phyloP scores from a whole-genome alignment of 768 basidiomycete species.

The Mycena floridula region DNA sequence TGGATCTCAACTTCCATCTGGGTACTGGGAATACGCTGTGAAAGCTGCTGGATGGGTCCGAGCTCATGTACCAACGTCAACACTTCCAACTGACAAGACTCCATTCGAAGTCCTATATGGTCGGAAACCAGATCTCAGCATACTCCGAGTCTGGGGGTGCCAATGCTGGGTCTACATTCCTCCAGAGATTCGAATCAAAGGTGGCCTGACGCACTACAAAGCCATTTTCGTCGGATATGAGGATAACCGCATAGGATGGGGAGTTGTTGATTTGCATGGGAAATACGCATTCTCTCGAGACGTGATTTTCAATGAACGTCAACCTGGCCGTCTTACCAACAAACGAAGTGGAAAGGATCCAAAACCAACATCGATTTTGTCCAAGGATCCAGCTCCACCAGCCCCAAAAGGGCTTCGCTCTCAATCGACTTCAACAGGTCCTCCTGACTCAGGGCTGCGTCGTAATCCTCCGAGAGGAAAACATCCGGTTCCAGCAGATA shows the following conservation, averaged over 20 bases:
- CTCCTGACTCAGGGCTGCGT: too few relatives aligned
- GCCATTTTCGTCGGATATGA: background rate
- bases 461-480: too few relatives aligned
- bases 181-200: background rate
- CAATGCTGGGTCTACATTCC: conserved; percentile 1
- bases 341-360: too few relatives aligned
- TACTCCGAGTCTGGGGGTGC: conserved; percentile 2
- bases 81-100: conserved; percentile 3
- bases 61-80: background rate
- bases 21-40: conserved; percentile 12
- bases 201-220: background rate
- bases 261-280: background rate
- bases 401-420: too few relatives aligned
- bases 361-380: too few relatives aligned
- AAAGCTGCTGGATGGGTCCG: background rate
- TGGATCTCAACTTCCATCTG: conserved; percentile 8
- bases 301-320: background rate
- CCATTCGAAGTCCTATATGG: background rate
- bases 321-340: background rate
- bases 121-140: background rate
- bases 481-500: too few relatives aligned
- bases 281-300: background rate
- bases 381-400: too few relatives aligned
- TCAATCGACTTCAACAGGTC: too few relatives aligned
- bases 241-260: background rate